Evolutionary conservation across 2,329 filamentous ascomycete genomes (phyloP).

Genomic region (Dendrostoma leiphaemia): DNA sequence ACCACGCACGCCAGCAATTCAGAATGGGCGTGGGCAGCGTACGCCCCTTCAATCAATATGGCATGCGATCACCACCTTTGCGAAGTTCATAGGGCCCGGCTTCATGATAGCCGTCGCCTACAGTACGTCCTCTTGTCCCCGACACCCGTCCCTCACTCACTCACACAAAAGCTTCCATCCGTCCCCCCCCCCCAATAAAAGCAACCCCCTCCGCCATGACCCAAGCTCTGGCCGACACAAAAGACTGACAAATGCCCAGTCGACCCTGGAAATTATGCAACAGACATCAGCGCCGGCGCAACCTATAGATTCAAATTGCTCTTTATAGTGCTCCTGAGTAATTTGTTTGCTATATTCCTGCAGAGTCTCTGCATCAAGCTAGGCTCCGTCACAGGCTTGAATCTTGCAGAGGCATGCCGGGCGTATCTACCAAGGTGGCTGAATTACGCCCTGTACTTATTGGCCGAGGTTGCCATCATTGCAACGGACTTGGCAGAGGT

Average conservation of each 20-base stretch:
- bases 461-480: conserved; percentile 67
- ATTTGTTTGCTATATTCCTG: conserved; percentile 69
- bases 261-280: conserved; percentile 67
- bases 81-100: conserved; percentile 63
- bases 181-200: background rate
- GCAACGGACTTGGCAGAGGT: conserved; percentile 71
- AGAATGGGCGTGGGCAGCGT: background rate
- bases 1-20: background rate
- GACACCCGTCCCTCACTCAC: background rate
- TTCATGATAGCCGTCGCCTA: conserved; percentile 63
- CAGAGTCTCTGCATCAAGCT: conserved; percentile 68
- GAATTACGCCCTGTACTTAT: conserved; percentile 57
- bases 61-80: conserved; percentile 43
- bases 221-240: too few species aligned
- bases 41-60: conserved; percentile 19
- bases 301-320: conserved; percentile 63
- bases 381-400: conserved; percentile 66
- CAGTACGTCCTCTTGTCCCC: conserved; percentile 36
- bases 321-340: conserved; percentile 67
- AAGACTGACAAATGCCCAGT: conserved; percentile 31
- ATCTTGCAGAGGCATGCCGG: conserved; percentile 65
- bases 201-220: too few species aligned
- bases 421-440: conserved; percentile 65
- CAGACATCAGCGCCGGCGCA: conserved; percentile 67
- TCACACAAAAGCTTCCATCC: background rate